Base-by-base conservation (phyloP, 1,139 yeast species). In the Saccharomycopsis phalli region DNA sequence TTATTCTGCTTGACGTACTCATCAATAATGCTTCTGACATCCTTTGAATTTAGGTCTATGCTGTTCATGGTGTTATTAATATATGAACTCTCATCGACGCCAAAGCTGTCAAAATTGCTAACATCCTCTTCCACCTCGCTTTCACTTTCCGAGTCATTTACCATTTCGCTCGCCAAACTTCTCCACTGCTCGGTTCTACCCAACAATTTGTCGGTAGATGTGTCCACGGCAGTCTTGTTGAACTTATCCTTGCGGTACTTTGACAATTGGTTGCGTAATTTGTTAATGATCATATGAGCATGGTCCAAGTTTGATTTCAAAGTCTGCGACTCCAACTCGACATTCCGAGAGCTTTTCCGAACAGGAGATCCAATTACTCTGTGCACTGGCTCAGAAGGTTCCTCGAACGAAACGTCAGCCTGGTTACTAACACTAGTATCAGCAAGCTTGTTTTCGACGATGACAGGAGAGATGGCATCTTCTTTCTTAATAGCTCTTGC, bases 301-400 rank as follows among this genome's bases (percentile, higher is more conserved):
- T 74, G 83, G 21, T 67, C 67, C 50, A 84, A 64, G 11, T 83
- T 77, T 0, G 83, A 71, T 49, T 71, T 68, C 50, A 81, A 62
- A 0, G 88, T 77, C 52, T 83, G 88, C 4, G 73, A 62, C 54
- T 82, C 88, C 36, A 81, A 61, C 13, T 69, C 74, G 2, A 71
- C 62, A 48, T 72, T 67, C 36, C 69, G 64, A 1, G 73, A 65
- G 1, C 68, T 55, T 2, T 62, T 60, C 41, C 63, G 63, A 16
- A 65, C 59, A 2, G 74, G 73, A 1, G 74, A 64, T 8, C 52
- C 37, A n/a, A n/a, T n/a, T n/a, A n/a, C n/a, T n/a, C n/a, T n/a
- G n/a, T n/a, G n/a, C 20, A 53, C 52, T 10, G 57, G 55, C 32
- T 56, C 58, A 14, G 47, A 36, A 35, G 50, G 42, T 36, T 23